Conservation (phyloP, 1,284 basidiomycete genomes). For the Porogramme epimiltina region DNA sequence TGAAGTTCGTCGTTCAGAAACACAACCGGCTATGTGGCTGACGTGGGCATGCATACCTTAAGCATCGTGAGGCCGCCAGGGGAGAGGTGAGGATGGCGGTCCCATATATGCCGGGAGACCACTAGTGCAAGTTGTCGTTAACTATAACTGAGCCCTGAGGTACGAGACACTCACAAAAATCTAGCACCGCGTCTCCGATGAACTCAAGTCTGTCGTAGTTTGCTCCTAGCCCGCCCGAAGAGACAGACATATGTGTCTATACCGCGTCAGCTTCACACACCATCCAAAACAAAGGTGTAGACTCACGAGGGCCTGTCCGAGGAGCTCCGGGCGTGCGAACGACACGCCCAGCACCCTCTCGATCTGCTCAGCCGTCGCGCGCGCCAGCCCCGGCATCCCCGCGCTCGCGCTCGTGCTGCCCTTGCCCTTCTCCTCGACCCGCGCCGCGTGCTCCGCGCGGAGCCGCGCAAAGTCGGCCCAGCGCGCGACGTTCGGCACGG, state of each 20-base stretch:
- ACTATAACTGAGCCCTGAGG: not conserved
- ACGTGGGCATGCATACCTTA: slow-evolving; percentile 49
- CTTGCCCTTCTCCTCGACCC: slow-evolving; percentile 19
- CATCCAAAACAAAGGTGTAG: not conserved
- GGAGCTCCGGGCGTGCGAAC: slow-evolving; percentile 60
- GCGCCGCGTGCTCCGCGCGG: slow-evolving; percentile 32
- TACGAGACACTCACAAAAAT: slow-evolving; percentile 64
- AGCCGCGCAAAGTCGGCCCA: slow-evolving; percentile 70
- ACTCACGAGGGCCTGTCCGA: slow-evolving; percentile 72
- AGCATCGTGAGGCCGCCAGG: slow-evolving; percentile 75
- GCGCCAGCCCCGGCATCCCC: slow-evolving; percentile 19
- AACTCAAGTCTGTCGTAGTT: slow-evolving; percentile 80
- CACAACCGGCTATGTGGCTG: not conserved
- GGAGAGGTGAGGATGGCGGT: slow-evolving; percentile 59
- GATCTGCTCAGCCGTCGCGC: slow-evolving; percentile 52
- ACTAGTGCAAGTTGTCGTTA: slow-evolving; percentile 43
- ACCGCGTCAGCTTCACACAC: not conserved
- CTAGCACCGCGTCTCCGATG: slow-evolving; percentile 79
- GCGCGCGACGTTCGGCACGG: slow-evolving; percentile 56
- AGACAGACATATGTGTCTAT: slow-evolving; percentile 67
- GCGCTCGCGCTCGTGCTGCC: slow-evolving; percentile 23
- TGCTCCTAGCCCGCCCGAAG: slow-evolving; percentile 48
- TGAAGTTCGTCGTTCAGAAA: slow-evolving; percentile 30
- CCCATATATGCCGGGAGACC: slow-evolving; percentile 71
- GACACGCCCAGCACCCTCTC: slow-evolving; percentile 64